A percentile compares a stretch with the other conserved stretches of the same genome.
Evolutionary conservation across 768 basidiomycete genomes (phyloP).

Genomic region (Amanita jacksonii): DNA sequence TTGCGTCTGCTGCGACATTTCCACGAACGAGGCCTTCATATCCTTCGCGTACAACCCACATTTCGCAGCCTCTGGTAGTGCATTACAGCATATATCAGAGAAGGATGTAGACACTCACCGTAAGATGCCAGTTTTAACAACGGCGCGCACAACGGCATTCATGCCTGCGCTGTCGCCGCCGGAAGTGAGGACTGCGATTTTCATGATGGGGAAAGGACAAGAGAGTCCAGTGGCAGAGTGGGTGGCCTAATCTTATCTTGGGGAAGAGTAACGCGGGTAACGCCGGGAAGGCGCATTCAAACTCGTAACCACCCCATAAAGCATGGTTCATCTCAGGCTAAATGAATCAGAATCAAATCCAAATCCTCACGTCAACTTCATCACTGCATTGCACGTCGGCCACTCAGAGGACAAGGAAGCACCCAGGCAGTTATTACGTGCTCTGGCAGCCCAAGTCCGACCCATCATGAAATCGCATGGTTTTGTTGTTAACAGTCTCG

Average conservation of each 20-base stretch:
- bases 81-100: too few species aligned
- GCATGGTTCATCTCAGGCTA: constrained; percentile 72
- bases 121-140: constrained; percentile 88
- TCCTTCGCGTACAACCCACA: constrained; percentile 94
- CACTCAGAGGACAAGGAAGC: constrained; percentile 43
- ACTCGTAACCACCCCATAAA: too few species aligned
- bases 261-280: not conserved
- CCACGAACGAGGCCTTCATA: constrained; percentile 97
- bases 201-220: constrained; percentile 37
- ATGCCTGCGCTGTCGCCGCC: constrained; percentile 98
- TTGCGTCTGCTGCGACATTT: constrained; percentile 50
- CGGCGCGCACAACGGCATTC: constrained; percentile 91
- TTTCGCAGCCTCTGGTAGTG: constrained; percentile 94
- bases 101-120: constrained; percentile 56
- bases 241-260: not conserved
- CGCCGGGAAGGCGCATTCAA: not conserved
- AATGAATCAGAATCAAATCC: constrained; percentile 66
- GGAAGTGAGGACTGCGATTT: constrained; percentile 89
- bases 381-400: constrained; percentile 40
- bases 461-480: constrained; percentile 79
- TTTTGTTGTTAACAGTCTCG: constrained; percentile 66
- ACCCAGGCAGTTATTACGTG: constrained; percentile 62
- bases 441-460: constrained; percentile 74
- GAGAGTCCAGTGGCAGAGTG: not conserved
- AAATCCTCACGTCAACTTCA: constrained; percentile 72